Evolutionary conservation across 1,284 basidiomycete genomes (phyloP).

Genomic region (Cryptococcus sp.): DNA sequence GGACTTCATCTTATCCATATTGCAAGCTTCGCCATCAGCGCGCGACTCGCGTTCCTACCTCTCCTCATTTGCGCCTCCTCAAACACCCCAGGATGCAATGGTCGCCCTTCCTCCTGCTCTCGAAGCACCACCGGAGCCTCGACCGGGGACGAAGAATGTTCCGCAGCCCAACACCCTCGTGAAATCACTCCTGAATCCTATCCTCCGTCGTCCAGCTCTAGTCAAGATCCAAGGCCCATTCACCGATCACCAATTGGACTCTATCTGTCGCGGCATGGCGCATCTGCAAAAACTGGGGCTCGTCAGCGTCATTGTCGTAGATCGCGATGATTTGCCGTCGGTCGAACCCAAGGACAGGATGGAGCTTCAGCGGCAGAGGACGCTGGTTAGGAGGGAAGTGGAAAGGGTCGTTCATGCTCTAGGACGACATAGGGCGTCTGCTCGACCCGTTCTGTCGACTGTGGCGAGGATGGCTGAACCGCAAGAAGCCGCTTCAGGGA

Average conservation of each 20-base stretch:
- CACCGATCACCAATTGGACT: conserved; percentile 89
- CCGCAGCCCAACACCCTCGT: conserved; percentile 63
- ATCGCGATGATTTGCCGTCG: conserved; percentile 74
- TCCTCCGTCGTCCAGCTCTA: conserved; percentile 65
- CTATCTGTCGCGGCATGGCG: conserved; percentile 88
- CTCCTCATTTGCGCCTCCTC: conserved; percentile 68
- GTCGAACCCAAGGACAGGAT: conserved; percentile 59
- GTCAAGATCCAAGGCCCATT: conserved; percentile 98
- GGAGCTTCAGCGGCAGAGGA: conserved; percentile 55
- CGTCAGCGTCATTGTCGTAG: conserved; percentile 90
- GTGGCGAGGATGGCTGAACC: conserved; percentile 65
- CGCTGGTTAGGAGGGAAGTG: conserved; percentile 77
- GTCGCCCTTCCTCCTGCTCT: conserved; percentile 46
- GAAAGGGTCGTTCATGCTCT: conserved; percentile 80
- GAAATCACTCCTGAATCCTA: conserved; percentile 80
- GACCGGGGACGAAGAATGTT: conserved; percentile 17
- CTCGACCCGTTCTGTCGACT: conserved; percentile 84
- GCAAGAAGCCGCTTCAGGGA: conserved; percentile 1
- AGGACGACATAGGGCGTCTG: conserved; percentile 78
- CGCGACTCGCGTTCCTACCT: conserved; percentile 90
- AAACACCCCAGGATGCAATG: conserved; percentile 47
- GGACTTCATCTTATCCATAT: conserved; percentile 96
- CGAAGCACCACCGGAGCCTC: conserved; percentile 18
- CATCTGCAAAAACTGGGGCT: conserved; percentile 95
- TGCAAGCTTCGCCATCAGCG: conserved; percentile 87